phyloP scores from a whole-genome alignment of 352 stramenopile species.

The Globisporangium acanthophoron region DNA sequence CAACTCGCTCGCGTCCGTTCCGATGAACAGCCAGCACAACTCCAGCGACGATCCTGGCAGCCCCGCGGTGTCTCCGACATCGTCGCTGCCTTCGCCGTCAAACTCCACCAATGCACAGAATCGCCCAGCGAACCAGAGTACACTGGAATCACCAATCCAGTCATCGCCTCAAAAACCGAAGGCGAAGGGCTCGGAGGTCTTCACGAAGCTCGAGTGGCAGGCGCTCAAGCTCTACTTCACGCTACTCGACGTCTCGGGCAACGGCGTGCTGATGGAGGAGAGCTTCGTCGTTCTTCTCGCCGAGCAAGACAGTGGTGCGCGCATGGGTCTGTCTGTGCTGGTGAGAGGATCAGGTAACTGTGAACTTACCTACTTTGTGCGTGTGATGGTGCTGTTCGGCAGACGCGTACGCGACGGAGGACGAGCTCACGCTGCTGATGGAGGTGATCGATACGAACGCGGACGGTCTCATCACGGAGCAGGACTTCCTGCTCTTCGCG shows the following conservation, averaged over 20 bases:
- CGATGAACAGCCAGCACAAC: conserved; percentile 12
- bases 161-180: conserved; percentile 2
- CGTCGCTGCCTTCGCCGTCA: neutral
- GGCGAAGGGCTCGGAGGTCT: conserved; percentile 35
- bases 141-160: neutral
- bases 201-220: conserved; percentile 69
- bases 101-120: neutral
- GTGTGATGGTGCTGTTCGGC: conserved; percentile 6
- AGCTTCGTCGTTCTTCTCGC: conserved; percentile 76
- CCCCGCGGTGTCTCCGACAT: conserved; percentile 3
- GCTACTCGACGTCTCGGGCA: conserved; percentile 63
- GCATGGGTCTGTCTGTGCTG: neutral
- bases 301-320: conserved; percentile 75
- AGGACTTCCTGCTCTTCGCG: conserved; percentile 81
- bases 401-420: conserved; percentile 82
- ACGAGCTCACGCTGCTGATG: conserved; percentile 73
- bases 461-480: conserved; percentile 67
- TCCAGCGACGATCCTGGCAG: conserved; percentile 10
- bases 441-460: conserved; percentile 76
- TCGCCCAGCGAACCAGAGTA: neutral
- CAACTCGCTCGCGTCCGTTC: conserved; percentile 8
- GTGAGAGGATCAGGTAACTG: no score
- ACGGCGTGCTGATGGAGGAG: conserved; percentile 68
- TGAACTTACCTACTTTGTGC: neutral
- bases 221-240: conserved; percentile 72